Conservation (phyloP, 306 rosid species). For the Biancaea sappan region DNA sequence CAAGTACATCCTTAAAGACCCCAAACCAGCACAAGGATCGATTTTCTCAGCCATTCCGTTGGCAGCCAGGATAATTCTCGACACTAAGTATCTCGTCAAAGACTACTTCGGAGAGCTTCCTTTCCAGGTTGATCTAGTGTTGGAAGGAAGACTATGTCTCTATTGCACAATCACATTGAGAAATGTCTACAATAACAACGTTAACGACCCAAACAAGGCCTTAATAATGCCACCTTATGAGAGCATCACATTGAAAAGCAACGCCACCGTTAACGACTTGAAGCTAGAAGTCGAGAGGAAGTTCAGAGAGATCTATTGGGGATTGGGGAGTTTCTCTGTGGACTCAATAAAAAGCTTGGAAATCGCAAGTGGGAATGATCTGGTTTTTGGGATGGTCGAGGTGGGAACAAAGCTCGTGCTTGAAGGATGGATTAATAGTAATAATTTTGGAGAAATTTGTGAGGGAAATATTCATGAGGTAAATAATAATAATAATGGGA, state of each 20-base stretch:
- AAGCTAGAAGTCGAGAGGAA: conserved; percentile 69
- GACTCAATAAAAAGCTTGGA: conserved; percentile 51
- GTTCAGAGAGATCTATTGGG: conserved; percentile 76
- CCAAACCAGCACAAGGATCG: conserved; percentile 35
- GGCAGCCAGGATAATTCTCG: conserved; percentile 72
- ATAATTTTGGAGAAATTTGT: conserved; percentile 29
- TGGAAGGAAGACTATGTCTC: conserved; percentile 50
- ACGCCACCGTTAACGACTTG: conserved; percentile 61
- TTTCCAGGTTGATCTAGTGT: conserved; percentile 37
- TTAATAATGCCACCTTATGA: conserved; percentile 61
- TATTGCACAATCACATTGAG: conserved; percentile 54
- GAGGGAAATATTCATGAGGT: conserved; percentile 41
- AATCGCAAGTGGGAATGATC: conserved; percentile 45
- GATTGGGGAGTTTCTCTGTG: conserved; percentile 62
- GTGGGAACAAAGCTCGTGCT: conserved; percentile 63
- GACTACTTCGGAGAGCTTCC: conserved; percentile 54
- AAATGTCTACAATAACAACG: conserved; percentile 28
- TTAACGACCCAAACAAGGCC: neutral
- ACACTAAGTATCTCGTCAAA: conserved; percentile 68
- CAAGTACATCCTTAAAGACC: conserved; percentile 61
- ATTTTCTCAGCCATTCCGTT: conserved; percentile 58
- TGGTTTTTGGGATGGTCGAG: conserved; percentile 59
- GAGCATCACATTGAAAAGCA: conserved; percentile 53
- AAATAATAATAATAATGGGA: neutral
- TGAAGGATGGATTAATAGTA: conserved; percentile 41